A percentile compares a stretch with the other conserved stretches of the same genome.
Conservation (phyloP, 2,329 filamentous ascomycete species). For the Blumeriella jaapii region DNA sequence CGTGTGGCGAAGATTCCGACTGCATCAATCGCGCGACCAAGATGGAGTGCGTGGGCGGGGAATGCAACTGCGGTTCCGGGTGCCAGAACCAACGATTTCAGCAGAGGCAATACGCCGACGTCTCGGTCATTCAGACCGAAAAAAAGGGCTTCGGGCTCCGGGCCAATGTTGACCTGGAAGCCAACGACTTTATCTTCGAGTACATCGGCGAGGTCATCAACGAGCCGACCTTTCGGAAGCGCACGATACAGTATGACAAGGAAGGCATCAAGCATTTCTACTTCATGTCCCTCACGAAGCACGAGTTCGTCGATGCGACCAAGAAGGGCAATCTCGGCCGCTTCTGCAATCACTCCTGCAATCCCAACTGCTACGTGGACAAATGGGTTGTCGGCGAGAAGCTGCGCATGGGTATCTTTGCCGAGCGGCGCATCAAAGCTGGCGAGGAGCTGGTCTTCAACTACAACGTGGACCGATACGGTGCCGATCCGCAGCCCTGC, state of each 20-base stretch:
- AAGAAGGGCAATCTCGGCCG: conserved; percentile 92
- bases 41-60: conserved; percentile 78
- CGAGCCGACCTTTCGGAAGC: conserved; percentile 75
- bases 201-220: conserved; percentile 98
- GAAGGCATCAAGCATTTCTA: conserved; percentile 99
- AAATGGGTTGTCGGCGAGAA: conserved; percentile 99
- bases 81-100: conserved; percentile 96
- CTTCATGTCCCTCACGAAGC: conserved; percentile 97
- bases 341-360: conserved; percentile 99
- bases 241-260: conserved; percentile 87
- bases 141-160: conserved; percentile 95
- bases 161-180: conserved; percentile 61
- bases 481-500: conserved; percentile 90
- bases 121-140: conserved; percentile 93
- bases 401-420: conserved; percentile 97
- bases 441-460: conserved; percentile 98
- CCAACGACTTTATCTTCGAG: conserved; percentile 91
- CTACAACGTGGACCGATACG: conserved; percentile 98
- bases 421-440: conserved; percentile 68
- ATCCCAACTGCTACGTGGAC: conserved; percentile 97
- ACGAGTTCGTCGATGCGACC: conserved; percentile 94
- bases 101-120: conserved; percentile 76
- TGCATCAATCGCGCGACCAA: conserved; percentile 98
- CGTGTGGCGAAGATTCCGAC: conserved; percentile 91
- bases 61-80: conserved; percentile 74